Percentiles rank a stretch among this genome's conserved stretches.
phyloP scores from a whole-genome alignment of 169 alveolate genomes.

The Babesia sp. region DNA sequence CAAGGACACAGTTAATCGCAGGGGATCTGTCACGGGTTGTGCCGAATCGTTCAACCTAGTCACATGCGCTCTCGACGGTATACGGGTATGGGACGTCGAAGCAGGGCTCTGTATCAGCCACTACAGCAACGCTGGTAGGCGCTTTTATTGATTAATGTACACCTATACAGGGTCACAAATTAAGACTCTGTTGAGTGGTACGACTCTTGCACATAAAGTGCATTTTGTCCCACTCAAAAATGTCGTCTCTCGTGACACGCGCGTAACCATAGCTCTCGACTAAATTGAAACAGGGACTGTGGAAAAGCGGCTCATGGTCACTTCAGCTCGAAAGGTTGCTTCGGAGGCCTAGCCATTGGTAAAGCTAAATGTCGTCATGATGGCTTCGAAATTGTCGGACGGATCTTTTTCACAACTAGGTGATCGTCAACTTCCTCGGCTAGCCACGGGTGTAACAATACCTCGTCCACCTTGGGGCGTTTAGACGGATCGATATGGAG shows the following conservation, averaged over 20 bases:
- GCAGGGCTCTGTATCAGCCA: constrained; percentile 33
- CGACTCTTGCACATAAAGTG: neutral
- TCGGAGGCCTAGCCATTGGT: too few species aligned
- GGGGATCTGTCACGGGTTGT: constrained; percentile 59
- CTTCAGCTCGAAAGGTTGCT: too few species aligned
- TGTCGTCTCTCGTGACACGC: constrained; percentile 18
- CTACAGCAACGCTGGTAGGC: constrained; percentile 20
- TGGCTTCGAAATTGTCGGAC: constrained; percentile 21
- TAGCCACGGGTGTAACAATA: constrained; percentile 70
- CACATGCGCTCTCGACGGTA: constrained; percentile 57
- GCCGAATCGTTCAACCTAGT: constrained; percentile 37
- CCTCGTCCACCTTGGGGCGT: constrained; percentile 67
- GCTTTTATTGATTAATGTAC: neutral
- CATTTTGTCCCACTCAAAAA: constrained; percentile 32
- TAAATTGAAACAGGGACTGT: neutral
- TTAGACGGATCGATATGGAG: constrained; percentile 65
- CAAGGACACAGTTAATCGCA: neutral
- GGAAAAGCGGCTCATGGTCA: too few species aligned
- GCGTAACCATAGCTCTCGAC: neutral
- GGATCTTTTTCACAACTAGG: constrained; percentile 8
- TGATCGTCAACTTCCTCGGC: constrained; percentile 12
- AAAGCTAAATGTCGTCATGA: neutral
- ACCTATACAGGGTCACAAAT: constrained; percentile 10
- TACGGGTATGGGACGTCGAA: constrained; percentile 51
- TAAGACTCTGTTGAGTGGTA: constrained; percentile 13